phyloP scores from a whole-genome alignment of 768 basidiomycete genomes.

The Pisolithus orientalis region DNA sequence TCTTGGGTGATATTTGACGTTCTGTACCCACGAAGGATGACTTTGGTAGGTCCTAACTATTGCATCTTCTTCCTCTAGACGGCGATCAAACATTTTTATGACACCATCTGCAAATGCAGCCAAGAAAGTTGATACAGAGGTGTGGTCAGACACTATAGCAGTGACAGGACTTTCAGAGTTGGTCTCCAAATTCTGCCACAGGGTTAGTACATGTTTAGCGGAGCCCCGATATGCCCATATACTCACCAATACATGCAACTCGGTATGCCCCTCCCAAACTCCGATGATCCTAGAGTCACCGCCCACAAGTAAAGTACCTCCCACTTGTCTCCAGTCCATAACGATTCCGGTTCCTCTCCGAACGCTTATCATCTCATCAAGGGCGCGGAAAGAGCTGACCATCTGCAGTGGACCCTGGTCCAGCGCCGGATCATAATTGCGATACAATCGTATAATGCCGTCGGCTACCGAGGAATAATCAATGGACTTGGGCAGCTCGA shows the following conservation, averaged over 20 bases:
- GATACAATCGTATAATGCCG: slow-evolving; percentile 84
- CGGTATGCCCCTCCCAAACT: slow-evolving; percentile 93
- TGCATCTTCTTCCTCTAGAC: slow-evolving; percentile 77
- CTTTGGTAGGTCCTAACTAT: slow-evolving; percentile 72
- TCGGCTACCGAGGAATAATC: slow-evolving; percentile 52
- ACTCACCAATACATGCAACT: slow-evolving; percentile 66
- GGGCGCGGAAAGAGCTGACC: slow-evolving; percentile 88
- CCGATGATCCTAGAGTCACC: slow-evolving; percentile 88
- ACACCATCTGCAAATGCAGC: slow-evolving; percentile 91
- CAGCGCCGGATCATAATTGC: slow-evolving; percentile 78
- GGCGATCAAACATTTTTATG: slow-evolving; percentile 86
- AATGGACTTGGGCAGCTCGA: background rate
- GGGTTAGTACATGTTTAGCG: slow-evolving; percentile 1
- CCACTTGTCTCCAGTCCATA: slow-evolving; percentile 88
- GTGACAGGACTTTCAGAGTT: slow-evolving; percentile 89
- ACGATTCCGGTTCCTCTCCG: slow-evolving; percentile 81
- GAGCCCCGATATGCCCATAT: slow-evolving; percentile 27
- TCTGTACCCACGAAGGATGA: slow-evolving; percentile 88
- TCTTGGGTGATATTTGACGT: slow-evolving; percentile 77
- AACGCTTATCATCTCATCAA: slow-evolving; percentile 69
- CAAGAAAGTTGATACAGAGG: slow-evolving; percentile 72
- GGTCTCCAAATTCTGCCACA: slow-evolving; percentile 75
- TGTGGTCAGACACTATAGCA: slow-evolving; percentile 70
- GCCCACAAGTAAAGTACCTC: slow-evolving; percentile 80
- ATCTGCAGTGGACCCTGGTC: slow-evolving; percentile 77